Base-by-base conservation (phyloP, 768 basidiomycete species). In the Candolleomyces aberdarensis region DNA sequence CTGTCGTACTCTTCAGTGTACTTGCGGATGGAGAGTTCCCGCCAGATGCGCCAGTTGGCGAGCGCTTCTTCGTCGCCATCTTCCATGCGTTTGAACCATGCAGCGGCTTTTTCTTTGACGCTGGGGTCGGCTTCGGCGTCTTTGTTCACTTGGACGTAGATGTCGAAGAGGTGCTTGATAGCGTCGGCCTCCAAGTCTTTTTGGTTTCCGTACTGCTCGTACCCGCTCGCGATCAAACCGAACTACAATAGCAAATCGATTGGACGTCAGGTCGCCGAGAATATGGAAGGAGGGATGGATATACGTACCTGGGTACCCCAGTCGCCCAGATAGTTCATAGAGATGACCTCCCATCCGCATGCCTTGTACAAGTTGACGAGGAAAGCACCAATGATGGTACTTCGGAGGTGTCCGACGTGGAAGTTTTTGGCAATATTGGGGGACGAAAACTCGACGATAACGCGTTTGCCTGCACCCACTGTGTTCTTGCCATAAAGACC, bases 371-470 rank as follows among this genome's bases (percentile, higher is more conserved):
- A 67, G 75, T 98, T 98, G 10, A 85, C 80, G 61, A 98, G 74
- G 78, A 97, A 97, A 0, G 92, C 89, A n/a, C 96, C 96, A 70
- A 98, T 96, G 72, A 99, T 99, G n/a, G 96, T 99, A 57, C 93
- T 95, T 43, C 96, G 85, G 62, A 98, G 76, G 74, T 98, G 96
- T 14, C 96, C 97, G 56, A 97, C 95, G 67, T 99, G 96, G 85
- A 98, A 98, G 5, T 90, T 89, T 72, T 99, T 99, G 19, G 96
- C 96, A 66, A 98, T 98, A 70, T 99, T 98, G 15, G 96, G 96
- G 2, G 92, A 93, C 1, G 94, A 97, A 74, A 92, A 98, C 74
- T 98, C 96, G 68, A 96, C 82, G 65, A 96, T 72, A 62, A 91
- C 76, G 54, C 85, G 92, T 76, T 97, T 95, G 11, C 94, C 94